Base-by-base conservation (phyloP, 2,329 filamentous ascomycete genomes). In the Colletotrichum falcatum region DNA sequence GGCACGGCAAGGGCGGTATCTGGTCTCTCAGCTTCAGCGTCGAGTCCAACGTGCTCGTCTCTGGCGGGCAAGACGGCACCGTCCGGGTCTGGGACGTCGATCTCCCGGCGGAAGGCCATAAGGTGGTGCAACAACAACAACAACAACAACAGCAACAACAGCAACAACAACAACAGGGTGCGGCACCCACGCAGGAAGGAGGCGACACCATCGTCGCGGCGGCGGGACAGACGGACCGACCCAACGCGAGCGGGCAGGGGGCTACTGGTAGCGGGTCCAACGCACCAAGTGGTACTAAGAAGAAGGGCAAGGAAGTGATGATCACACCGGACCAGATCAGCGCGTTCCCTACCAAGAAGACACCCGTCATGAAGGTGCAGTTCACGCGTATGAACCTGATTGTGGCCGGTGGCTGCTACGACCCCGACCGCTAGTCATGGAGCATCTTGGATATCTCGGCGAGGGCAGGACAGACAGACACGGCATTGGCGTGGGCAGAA, bases 371-470 rank as follows among this genome's bases (percentile, higher is more conserved):
- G 81, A 96, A 95, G 82, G 95, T 97, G 64, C 90, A 92, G 77
- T 98, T 98, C 77, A 98, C 96, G 4, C 87, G 94, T 71, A 98
- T 97, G 94, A 99, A 99, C 79, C 81, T 98, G 74, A 92, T 98
- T 16, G 86, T 98, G 72, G 94, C 94, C 28, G 94, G 93, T 56
- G 94, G 95, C 30, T 91, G 88, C 76, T 91, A 89, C 75, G 86
- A 89, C 62, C 85, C 87, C 46, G 85, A 87, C 73, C 80, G 82
- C 70, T 84, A 81, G 77, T n/a, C 20, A 11, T 37, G n/a, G 33
- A n/a, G n/a, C 28, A 11, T 9, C 30, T 16, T 35, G 39, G 30
- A 28, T 46, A n/a, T 11, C 16, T n/a, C n/a, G n/a, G n/a, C n/a
- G n/a, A n/a, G n/a, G 53, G n/a, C 20, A 37, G 23, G 42, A 35